Percentiles rank a stretch among this genome's conserved stretches.
Evolutionary conservation across 768 basidiomycete species (phyloP).

Genomic region (Strobilomyces dryophilus): DNA sequence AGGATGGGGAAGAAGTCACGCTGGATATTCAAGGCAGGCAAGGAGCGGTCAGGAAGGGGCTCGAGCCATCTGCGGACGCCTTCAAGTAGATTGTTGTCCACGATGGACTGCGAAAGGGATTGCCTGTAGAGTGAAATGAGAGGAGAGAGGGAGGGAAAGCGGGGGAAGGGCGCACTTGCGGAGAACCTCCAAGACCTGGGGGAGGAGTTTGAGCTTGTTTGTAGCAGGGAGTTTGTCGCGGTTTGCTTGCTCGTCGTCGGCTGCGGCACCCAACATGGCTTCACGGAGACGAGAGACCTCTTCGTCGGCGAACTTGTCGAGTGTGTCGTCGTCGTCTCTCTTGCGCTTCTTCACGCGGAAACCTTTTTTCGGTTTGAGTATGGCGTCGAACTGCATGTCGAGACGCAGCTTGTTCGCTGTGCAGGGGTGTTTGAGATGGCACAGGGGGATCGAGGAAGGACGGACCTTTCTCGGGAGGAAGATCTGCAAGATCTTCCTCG

Average conservation of each 20-base stretch:
- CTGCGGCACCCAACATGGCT: constrained; percentile 81
- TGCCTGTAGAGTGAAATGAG: constrained; percentile 46
- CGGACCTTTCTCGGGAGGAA: constrained; percentile 76
- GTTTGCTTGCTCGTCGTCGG: constrained; percentile 80
- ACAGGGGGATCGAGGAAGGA: background rate
- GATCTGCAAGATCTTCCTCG: constrained; percentile 62
- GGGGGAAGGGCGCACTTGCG: constrained; percentile 63
- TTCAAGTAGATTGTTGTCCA: constrained; percentile 91
- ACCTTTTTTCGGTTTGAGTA: constrained; percentile 75
- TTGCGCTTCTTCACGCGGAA: constrained; percentile 64
- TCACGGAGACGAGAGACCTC: constrained; percentile 88
- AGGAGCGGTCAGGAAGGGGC: constrained; percentile 85
- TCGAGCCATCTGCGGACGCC: constrained; percentile 91
- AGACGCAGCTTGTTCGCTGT: constrained; percentile 73
- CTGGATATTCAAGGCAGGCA: constrained; percentile 95
- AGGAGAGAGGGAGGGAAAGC: background rate
- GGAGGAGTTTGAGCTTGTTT: constrained; percentile 77
- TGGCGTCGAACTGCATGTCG: constrained; percentile 83
- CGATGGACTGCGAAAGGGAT: constrained; percentile 84
- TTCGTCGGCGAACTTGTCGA: constrained; percentile 87
- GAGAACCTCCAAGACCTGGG: constrained; percentile 88
- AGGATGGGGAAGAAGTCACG: constrained; percentile 83
- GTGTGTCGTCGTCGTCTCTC: constrained; percentile 74
- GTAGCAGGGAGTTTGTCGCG: constrained; percentile 76
- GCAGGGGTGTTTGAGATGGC: background rate